Conservation (phyloP, 352 stramenopile genomes). For the Phytophthora macrochlamydospora region DNA sequence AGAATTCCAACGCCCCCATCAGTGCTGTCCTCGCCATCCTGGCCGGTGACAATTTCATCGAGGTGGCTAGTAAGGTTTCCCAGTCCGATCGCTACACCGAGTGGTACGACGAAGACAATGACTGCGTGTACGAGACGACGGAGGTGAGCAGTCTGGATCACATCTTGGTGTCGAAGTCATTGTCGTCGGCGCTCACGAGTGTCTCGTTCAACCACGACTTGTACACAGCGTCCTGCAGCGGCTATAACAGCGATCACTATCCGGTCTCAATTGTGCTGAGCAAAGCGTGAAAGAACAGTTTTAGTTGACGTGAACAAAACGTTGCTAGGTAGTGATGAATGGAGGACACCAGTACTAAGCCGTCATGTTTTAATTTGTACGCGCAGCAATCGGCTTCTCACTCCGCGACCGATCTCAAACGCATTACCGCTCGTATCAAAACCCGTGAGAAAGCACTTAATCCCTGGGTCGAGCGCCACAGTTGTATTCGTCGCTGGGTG, state of each 20-base stretch:
- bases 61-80: slow-evolving; percentile 43
- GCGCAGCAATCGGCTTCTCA: no score
- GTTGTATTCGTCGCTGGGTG: no score
- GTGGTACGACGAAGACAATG: slow-evolving; percentile 67
- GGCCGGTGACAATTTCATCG: slow-evolving; percentile 45
- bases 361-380: no score
- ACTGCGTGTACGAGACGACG: slow-evolving; percentile 57
- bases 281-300: slow-evolving; percentile 6
- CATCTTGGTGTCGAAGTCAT: slow-evolving; percentile 62
- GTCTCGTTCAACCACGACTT: slow-evolving; percentile 60
- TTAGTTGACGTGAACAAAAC: no score
- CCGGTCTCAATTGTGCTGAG: slow-evolving; percentile 43
- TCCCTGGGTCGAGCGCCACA: no score
- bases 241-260: slow-evolving; percentile 69
- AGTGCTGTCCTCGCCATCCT: slow-evolving; percentile 59
- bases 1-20: slow-evolving; percentile 68
- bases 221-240: slow-evolving; percentile 54
- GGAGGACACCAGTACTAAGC: no score
- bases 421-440: no score
- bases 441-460: no score
- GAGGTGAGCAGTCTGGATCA: slow-evolving; percentile 65
- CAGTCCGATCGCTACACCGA: slow-evolving; percentile 58
- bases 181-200: slow-evolving; percentile 41
- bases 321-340: no score
- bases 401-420: no score